Percentiles rank a stretch among this genome's conserved stretches.
Conservation (phyloP, 352 stramenopile genomes). For the Globisporangium okanoganense region DNA sequence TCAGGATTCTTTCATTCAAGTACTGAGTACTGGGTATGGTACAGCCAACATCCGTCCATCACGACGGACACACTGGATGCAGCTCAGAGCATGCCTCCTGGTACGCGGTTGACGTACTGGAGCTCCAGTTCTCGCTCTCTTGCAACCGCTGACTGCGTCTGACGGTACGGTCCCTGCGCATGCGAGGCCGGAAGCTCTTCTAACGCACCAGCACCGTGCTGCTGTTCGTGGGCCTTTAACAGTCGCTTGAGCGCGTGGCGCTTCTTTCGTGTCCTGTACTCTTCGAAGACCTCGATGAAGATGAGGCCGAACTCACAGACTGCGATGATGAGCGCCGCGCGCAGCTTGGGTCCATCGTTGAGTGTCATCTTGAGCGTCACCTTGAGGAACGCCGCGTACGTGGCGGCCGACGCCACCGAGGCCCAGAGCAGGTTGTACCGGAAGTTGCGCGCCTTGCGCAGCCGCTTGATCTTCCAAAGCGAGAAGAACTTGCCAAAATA, state of each 20-base stretch:
- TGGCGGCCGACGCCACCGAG: slow-evolving; percentile 42
- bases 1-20: neutral
- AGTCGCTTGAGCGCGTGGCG: slow-evolving; percentile 57
- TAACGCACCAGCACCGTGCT: slow-evolving; percentile 15
- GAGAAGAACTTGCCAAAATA: slow-evolving; percentile 84
- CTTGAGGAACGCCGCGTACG: slow-evolving; percentile 56
- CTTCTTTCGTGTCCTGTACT: slow-evolving; percentile 51
- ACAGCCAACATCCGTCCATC: neutral
- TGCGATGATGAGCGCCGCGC: slow-evolving; percentile 51
- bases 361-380: slow-evolving; percentile 57
- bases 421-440: slow-evolving; percentile 79
- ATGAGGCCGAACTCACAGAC: slow-evolving; percentile 68
- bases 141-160: slow-evolving; percentile 17
- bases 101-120: slow-evolving; percentile 15
- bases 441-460: slow-evolving; percentile 76
- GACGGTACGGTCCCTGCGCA: slow-evolving; percentile 12
- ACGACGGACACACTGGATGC: neutral
- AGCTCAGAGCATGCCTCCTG: slow-evolving; percentile 36
- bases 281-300: slow-evolving; percentile 69
- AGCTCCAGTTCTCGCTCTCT: slow-evolving; percentile 22
- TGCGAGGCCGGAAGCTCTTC: neutral
- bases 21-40: slow-evolving; percentile 6
- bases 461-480: slow-evolving; percentile 68
- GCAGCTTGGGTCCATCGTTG: slow-evolving; percentile 54
- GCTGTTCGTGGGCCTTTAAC: slow-evolving; percentile 35